Evolutionary conservation across 2,329 filamentous ascomycete genomes (phyloP).

Genomic region (Trichoderma hamatum): DNA sequence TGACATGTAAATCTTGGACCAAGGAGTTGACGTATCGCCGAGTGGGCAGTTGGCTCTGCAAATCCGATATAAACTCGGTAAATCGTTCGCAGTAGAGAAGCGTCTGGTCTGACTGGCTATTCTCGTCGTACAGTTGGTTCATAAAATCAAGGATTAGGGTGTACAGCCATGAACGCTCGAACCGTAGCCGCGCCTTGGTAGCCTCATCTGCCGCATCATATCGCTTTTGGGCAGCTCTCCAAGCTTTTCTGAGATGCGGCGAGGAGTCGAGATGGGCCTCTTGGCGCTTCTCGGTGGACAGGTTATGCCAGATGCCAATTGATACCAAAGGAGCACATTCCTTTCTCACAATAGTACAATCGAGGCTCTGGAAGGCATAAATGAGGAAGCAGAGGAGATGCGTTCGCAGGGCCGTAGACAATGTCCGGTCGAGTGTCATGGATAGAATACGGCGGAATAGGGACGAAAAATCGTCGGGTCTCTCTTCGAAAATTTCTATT

Average conservation of each 20-base stretch:
- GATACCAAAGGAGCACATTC: constrained; percentile 95
- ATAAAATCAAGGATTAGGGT: constrained; percentile 83
- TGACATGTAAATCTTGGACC: constrained; percentile 79
- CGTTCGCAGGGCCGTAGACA: constrained; percentile 69
- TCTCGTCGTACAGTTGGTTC: constrained; percentile 66
- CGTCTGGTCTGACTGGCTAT: constrained; percentile 58
- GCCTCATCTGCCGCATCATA: constrained; percentile 84
- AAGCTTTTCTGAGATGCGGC: constrained; percentile 80
- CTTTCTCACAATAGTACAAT: constrained; percentile 85
- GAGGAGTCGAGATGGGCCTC: constrained; percentile 73
- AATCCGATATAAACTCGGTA: constrained; percentile 83
- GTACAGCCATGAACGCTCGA: constrained; percentile 93
- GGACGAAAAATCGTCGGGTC: constrained; percentile 79
- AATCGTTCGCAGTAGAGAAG: constrained; percentile 90
- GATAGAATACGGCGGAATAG: constrained; percentile 89
- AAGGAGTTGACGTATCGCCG: constrained; percentile 90
- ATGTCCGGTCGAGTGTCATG: constrained; percentile 74
- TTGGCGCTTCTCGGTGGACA: constrained; percentile 75
- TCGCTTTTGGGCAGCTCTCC: constrained; percentile 83
- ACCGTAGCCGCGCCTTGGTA: constrained; percentile 77
- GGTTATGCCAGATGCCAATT: constrained; percentile 93
- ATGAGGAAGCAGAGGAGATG: constrained; percentile 91
- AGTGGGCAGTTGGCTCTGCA: constrained; percentile 92
- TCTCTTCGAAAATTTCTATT: constrained; percentile 74
- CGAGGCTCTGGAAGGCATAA: constrained; percentile 89